Evolutionary conservation across 306 rosid genomes (phyloP).

Genomic region (Cucumis cinereus): DNA sequence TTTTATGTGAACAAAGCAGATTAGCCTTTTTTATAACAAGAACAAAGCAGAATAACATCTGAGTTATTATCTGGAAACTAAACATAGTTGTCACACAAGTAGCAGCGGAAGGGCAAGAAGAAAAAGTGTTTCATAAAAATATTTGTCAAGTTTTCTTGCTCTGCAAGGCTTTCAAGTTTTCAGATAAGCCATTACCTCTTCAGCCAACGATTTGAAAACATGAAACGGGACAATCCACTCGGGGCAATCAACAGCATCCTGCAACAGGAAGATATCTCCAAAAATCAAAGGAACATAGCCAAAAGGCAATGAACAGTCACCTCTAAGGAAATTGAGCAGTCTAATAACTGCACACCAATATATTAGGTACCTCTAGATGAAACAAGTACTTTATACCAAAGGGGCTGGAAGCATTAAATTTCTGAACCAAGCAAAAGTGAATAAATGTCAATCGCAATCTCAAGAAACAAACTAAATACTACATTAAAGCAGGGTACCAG

Average conservation of each 20-base stretch:
- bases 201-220: constrained; percentile 68
- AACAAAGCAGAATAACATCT: not conserved
- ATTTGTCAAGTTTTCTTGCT: not conserved
- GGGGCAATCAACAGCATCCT: constrained; percentile 99
- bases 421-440: constrained; percentile 36
- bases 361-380: constrained; percentile 66
- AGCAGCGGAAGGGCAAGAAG: not conserved
- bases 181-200: constrained; percentile 45
- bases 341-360: not conserved
- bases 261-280: constrained; percentile 13
- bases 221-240: constrained; percentile 94
- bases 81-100: not conserved
- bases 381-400: constrained; percentile 87
- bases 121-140: not conserved
- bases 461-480: not conserved
- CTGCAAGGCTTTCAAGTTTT: not conserved
- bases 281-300: not conserved
- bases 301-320: not conserved
- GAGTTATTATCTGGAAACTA: not conserved
- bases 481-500: not conserved
- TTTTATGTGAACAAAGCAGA: not conserved
- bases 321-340: not conserved
- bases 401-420: constrained; percentile 75
- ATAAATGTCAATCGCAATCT: constrained; percentile 12
- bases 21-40: no score